These are phyloP conservation scores for Amoebophrya sp. DNA, from an alignment of 169 alveolate genomes.

Conservation along the genomic window DNA sequence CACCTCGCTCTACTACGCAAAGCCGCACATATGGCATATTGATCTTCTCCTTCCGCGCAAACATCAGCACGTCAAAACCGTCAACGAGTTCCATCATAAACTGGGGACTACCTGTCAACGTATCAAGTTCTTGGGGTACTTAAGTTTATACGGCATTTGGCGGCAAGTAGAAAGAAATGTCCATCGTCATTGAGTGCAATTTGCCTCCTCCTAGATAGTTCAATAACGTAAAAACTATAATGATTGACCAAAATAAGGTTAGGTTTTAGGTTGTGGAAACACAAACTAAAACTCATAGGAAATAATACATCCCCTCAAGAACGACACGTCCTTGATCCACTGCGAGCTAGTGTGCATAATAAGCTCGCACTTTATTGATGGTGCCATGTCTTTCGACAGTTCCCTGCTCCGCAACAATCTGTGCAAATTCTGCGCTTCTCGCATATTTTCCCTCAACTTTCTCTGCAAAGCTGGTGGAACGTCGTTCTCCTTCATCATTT, in stretches of 20 bases:
- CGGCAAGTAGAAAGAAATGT: too few species aligned
- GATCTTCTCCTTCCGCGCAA: conserved; percentile 7
- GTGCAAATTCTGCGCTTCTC: conserved; percentile 3
- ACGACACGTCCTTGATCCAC: conserved; percentile 21
- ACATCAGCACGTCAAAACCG: conserved; percentile 16
- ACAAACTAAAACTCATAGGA: too few species aligned
- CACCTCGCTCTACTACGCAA: neutral
- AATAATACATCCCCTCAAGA: neutral
- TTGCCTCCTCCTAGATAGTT: too few species aligned
- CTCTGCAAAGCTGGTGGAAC: neutral
- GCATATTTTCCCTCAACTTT: neutral
- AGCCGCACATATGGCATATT: neutral
- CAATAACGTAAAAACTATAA: too few species aligned
- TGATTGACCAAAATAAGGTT: too few species aligned
- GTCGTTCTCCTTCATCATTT: neutral
- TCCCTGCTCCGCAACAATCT: neutral
- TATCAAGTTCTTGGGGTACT: too few species aligned
- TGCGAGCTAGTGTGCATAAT: neutral
- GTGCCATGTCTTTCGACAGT: conserved; percentile 7
- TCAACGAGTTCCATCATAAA: neutral
- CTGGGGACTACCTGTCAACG: too few species aligned
- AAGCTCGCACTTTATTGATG: neutral
- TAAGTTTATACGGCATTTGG: too few species aligned
- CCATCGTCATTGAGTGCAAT: too few species aligned
- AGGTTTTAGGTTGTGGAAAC: too few species aligned